Evolutionary conservation across 2,329 filamentous ascomycete genomes (phyloP), one percentile per base, ranked within the genome.

Genomic region (Fusarium coffeatum): DNA sequence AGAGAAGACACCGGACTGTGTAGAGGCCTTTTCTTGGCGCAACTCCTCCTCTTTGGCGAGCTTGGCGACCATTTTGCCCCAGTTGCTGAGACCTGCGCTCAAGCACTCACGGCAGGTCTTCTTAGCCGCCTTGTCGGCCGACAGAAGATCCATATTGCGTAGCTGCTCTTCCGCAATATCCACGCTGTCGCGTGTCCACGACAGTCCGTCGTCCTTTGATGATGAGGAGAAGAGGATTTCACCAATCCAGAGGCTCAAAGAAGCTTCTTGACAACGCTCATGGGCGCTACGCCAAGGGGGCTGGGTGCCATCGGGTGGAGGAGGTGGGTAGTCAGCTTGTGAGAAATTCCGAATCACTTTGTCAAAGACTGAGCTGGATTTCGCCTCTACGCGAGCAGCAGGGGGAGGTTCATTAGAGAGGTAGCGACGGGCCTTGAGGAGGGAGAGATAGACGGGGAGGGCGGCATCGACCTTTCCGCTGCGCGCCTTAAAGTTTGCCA

Each of bases 171-270:
- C 94, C 5, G 94, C 92, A 3, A 92, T 82, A 71, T 94, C 91
- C 32, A 97, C 93, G 27, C 92, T 94, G 68, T 97, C 93, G 58
- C 93, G 88, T 1, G 95, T 97, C 95, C 95, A 98, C 8, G 90
- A 89, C 3, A 98, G 84, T 1, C 94, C 95, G 65, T 92, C 90
- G 50, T 93, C 89, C 53, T 84, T 83, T 20, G 79, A 81, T 2
- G 76, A 73, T 7, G 87, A 87, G 0, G 93, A 88, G 79, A 92
- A 98, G 32, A 98, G 86, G 54, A 98, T 97, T 81, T 98, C 95
- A 62, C 95, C 95, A 68, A 98, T 95, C 79, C 97, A 96, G 25
- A 94, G 87, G 84, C 93, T 94, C 16, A 98, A 81, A 0, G 89
- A 93, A 5, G 94, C 93, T 79, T 98, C 94, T 71, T 96, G 91